Evolutionary conservation across 2,329 filamentous ascomycete species (phyloP).

Genomic region (Beauveria scarabaeidicola): DNA sequence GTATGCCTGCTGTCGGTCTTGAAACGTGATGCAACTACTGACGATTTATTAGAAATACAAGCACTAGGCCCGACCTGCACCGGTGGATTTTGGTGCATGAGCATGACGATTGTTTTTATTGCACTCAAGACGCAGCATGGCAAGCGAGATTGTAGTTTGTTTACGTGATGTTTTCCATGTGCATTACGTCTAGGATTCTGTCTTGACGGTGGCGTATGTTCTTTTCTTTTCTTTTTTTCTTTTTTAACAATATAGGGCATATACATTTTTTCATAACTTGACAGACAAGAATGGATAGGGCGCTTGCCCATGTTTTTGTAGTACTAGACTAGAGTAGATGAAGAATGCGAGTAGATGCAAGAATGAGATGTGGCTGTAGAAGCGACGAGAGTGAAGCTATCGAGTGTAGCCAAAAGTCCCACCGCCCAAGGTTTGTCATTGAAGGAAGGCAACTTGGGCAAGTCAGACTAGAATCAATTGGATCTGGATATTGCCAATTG

Average conservation of each 20-base stretch:
- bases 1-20: conserved; percentile 43
- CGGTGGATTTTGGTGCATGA: not conserved
- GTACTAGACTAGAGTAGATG: conserved; percentile 4
- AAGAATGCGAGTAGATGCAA: not conserved
- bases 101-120: not conserved
- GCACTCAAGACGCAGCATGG: not conserved
- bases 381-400: not conserved
- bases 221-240: not conserved
- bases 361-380: too few species aligned
- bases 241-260: not conserved
- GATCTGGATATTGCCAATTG: too few species aligned
- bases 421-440: too few species aligned
- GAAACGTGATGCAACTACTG: not conserved
- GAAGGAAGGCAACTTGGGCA: too few species aligned
- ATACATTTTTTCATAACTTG: not conserved
- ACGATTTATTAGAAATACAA: conserved; percentile 11
- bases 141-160: not conserved
- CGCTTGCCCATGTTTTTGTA: not conserved
- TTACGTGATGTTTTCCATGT: not conserved
- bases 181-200: not conserved
- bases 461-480: too few species aligned
- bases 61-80: not conserved
- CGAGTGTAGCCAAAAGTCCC: too few species aligned
- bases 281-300: not conserved
- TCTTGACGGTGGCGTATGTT: not conserved